These are phyloP conservation scores for Papiliotrema flavescens DNA, from an alignment of 1,284 basidiomycete species.

Conservation along the genomic window DNA sequence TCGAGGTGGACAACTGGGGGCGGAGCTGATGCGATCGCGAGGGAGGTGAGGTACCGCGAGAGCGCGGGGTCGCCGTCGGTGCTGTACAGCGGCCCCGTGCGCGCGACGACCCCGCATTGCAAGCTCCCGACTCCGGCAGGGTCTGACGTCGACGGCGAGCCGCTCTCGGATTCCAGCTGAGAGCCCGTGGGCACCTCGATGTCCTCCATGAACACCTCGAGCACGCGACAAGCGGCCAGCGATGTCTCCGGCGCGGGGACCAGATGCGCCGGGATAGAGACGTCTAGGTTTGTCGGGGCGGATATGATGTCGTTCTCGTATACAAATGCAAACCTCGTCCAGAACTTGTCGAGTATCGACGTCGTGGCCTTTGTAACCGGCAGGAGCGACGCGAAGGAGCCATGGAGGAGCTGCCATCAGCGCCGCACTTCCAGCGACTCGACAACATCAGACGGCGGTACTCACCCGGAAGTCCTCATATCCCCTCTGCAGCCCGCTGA, in stretches of 20 bases:
- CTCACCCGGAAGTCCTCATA: conserved; percentile 43
- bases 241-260: conserved; percentile 1
- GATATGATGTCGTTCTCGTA: conserved; percentile 27
- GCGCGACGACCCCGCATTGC: neutral
- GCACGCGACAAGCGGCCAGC: neutral
- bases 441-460: neutral
- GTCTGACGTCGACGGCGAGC: conserved; percentile 12
- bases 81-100: neutral
- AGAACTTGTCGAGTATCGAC: conserved; percentile 34
- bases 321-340: conserved; percentile 38
- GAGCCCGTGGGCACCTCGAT: neutral
- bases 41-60: conserved; percentile 18
- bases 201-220: conserved; percentile 12
- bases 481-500: conserved; percentile 28
- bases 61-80: conserved; percentile 13
- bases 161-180: conserved; percentile 12
- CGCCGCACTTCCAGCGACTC: neutral
- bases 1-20: neutral
- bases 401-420: conserved; percentile 29
- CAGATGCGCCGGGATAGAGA: conserved; percentile 26
- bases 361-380: conserved; percentile 16
- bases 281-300: conserved; percentile 5
- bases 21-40: conserved; percentile 14
- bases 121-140: neutral
- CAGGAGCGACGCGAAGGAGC: conserved; percentile 16